phyloP scores from a whole-genome alignment of 2,329 filamentous ascomycete species.

The Paramyrothecium roridum region DNA sequence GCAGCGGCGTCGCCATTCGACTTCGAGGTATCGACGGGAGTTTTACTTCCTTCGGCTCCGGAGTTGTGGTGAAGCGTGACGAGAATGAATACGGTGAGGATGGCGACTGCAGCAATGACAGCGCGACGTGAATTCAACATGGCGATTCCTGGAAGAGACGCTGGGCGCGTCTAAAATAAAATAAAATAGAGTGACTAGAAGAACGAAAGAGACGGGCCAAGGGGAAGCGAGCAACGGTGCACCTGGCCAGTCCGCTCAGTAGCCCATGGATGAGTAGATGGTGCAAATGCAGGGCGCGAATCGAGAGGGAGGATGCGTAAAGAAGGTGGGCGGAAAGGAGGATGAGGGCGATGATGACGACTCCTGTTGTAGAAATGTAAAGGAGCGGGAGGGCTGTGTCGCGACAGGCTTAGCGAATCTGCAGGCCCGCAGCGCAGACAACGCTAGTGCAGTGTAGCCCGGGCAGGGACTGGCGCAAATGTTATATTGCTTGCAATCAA shows the following conservation, averaged over 20 bases:
- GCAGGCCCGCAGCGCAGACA: background rate
- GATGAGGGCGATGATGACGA: background rate
- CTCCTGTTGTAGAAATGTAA: background rate
- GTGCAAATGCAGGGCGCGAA: background rate
- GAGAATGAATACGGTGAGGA: conserved; percentile 68
- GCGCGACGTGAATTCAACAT: conserved; percentile 82
- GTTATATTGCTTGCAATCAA: background rate
- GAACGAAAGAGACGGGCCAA: conserved; percentile 7
- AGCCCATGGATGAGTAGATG: too few species aligned
- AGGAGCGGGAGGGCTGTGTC: background rate
- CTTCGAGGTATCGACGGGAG: conserved; percentile 19
- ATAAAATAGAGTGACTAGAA: conserved; percentile 13
- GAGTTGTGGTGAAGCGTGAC: conserved; percentile 58
- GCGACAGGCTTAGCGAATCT: background rate
- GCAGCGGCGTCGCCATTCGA: conserved; percentile 15
- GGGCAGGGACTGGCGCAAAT: background rate
- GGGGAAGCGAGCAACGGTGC: conserved; percentile 8
- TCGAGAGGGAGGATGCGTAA: conserved; percentile 6
- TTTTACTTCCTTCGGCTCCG: conserved; percentile 10
- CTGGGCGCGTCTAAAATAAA: conserved; percentile 8
- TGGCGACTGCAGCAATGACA: conserved; percentile 65
- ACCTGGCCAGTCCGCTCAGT: conserved; percentile 5
- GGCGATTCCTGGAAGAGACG: conserved; percentile 12
- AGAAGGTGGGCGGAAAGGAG: background rate
- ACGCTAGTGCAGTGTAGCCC: background rate